Conservation (phyloP, 306 rosid species). For the Citrullus amarus region DNA sequence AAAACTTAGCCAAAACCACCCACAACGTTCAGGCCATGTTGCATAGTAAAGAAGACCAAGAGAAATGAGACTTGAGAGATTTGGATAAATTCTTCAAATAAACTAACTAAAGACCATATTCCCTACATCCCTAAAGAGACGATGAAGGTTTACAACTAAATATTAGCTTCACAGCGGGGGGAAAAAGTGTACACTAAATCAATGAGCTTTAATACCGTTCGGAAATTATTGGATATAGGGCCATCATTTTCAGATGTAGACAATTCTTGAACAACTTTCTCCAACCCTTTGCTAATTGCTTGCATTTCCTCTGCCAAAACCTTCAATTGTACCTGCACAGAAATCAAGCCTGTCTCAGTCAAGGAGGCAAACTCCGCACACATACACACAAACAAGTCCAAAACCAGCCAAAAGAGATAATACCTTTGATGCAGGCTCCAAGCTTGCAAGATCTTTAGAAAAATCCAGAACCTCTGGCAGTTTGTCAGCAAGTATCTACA, state of each 20-base stretch:
- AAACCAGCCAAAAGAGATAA: constrained; percentile 12
- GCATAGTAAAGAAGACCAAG: not conserved
- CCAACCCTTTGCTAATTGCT: constrained; percentile 84
- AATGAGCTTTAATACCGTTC: constrained; percentile 31
- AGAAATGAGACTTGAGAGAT: not conserved
- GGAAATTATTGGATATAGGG: constrained; percentile 58
- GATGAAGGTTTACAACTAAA: not conserved
- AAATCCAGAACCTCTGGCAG: constrained; percentile 82
- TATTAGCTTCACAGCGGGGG: not conserved
- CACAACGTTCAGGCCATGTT: not conserved
- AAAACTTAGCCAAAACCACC: not conserved
- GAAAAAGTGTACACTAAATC: not conserved
- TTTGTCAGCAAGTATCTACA: constrained; percentile 62
- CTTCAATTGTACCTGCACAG: constrained; percentile 62
- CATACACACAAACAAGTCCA: not conserved
- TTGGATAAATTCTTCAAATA: not conserved
- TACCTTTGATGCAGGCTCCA: constrained; percentile 87
- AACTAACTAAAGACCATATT: not conserved
- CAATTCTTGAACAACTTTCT: constrained; percentile 71
- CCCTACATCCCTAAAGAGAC: not conserved
- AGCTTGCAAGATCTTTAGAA: constrained; percentile 57
- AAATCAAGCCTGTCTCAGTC: constrained; percentile 1
- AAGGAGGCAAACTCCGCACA: not conserved
- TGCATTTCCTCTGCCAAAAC: constrained; percentile 93
- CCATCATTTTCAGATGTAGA: constrained; percentile 75